Base-by-base conservation (phyloP, 2,329 filamentous ascomycete species). In the Domatiomyces catenatus region DNA sequence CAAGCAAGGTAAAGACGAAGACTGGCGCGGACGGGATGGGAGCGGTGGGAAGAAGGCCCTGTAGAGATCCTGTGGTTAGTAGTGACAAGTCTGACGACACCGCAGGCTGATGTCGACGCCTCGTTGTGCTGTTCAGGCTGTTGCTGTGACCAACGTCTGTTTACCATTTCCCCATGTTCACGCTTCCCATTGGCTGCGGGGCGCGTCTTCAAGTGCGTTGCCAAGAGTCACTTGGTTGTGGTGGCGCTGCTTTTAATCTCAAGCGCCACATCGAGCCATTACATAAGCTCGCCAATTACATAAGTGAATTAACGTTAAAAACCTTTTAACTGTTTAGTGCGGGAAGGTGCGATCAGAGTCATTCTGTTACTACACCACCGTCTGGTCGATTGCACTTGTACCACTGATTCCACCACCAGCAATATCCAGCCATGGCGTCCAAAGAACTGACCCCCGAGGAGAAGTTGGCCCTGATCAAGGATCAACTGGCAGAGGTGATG, bases 401-500 rank as follows among this genome's bases (percentile, higher is more conserved):
- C 5, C 32, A 15, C 10, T 12, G 15, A 2, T 12, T 4, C 8
- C 10, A n/a, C 8, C 8, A 15, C 18, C 42, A 19, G 5, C 18
- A 45, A 17, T 47, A 43, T 32, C 49, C 55, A 50, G 49, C 15
- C 48, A 59, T 59, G 58, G 58, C 56, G 45, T 47, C 50, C 20
- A 53, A 51, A 55, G 60, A 62, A 49, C 46, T 63, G 20, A 54
- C 54, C 1, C 58, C 60, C 22, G 50, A 76, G 54, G 79, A 86
- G 67, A 81, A 81, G 65, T 73, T 90, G 60, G 75, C 75, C 50
- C 75, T 94, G 62, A 92, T 94, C 71, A 81, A 77, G 58, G 78
- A 81, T 65, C 90, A 92, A 67, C 73, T 93, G 51, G 79, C 84
- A 58, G 88, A 94, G 72, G 75, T 87, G 45, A 76, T 94, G 54